Percentiles rank a stretch among this genome's conserved stretches.
phyloP scores from a whole-genome alignment of 1,284 basidiomycete species.

The Heimioporus retisporus region DNA sequence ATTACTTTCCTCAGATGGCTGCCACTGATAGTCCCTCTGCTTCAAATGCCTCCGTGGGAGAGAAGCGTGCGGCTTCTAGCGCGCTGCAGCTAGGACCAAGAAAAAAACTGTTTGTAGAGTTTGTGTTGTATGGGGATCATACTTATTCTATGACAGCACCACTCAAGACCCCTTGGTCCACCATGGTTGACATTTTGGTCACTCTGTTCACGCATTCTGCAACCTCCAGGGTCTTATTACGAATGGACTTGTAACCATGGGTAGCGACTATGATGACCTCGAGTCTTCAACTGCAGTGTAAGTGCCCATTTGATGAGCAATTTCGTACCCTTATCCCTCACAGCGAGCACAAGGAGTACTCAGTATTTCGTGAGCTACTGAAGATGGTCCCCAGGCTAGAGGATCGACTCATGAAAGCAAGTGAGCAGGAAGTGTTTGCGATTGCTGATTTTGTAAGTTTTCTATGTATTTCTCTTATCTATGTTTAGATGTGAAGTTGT shows the following conservation, averaged over 20 bases:
- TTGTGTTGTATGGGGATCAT: too few relatives aligned
- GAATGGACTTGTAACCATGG: conserved; percentile 16
- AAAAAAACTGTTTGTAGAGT: neutral
- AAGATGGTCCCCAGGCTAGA: conserved; percentile 8
- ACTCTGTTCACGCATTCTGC: conserved; percentile 20
- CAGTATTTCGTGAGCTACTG: conserved; percentile 13
- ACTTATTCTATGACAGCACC: too few relatives aligned
- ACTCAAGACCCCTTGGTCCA: conserved; percentile 22
- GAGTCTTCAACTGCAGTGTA: neutral
- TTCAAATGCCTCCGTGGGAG: neutral
- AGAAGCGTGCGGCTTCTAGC: neutral
- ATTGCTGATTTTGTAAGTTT: conserved; percentile 6
- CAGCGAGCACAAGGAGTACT: conserved; percentile 2
- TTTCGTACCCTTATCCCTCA: too few relatives aligned
- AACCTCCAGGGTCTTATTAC: conserved; percentile 15
- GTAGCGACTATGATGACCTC: neutral
- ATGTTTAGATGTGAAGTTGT: too few relatives aligned
- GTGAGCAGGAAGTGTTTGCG: conserved; percentile 9
- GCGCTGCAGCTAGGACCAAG: neutral
- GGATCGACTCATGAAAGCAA: conserved; percentile 1
- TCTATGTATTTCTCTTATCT: neutral
- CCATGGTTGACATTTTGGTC: conserved; percentile 21
- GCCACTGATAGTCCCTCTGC: neutral
- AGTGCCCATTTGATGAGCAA: too few relatives aligned
- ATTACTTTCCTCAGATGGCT: neutral